Base-by-base conservation (phyloP, 306 rosid genomes). In the Rubus idaeus region DNA sequence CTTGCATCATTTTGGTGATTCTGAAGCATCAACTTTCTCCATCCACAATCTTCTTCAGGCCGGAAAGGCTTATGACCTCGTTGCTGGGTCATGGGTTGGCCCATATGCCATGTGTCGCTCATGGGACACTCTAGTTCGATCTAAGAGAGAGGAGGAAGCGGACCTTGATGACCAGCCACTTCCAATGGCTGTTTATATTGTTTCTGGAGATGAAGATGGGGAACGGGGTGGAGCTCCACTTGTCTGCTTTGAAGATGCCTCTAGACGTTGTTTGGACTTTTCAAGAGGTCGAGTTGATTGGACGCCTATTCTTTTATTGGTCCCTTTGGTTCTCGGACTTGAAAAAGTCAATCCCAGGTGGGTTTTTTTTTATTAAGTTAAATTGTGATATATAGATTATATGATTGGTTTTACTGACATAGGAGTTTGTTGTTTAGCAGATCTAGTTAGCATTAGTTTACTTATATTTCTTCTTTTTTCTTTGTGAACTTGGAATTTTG, bases 221-320 rank as follows among this genome's bases (percentile, higher is more conserved):
- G 99, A 95, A 73, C 86, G 99, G 18, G 99, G 99, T 78, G 99
- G 97, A 66, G 99, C 99, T 37, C 99, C 99, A 1, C 96, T 95
- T 85, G 86, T 92, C 62, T 92, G 96, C 85, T 77, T 90, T 75
- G 97, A 90, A 72, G 97, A 90, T 84, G 99, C 92, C 77, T 75
- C 76, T 75, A 88, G 84, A 82, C 89, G 73, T 75, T 95, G 99
- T 84, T 83, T 80, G 40, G 97, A 95, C 76, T 86, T 86, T 50
- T 82, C 91, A 35, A 79, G 73, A 77, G 92, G 89, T 47, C 77
- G 57, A 68, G 81, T 58, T 74, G 83, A 80, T 78, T 95, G 99
- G 99, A 81, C 94, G 5, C 97, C 99, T 58, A 86, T 95, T 60
- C 99, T 95, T 79, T 84, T 95, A 80, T 74, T 95, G 86, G 99